Evolutionary conservation across 2,329 filamentous ascomycete species (phyloP).

Genomic region (Ambrosiella cleistominuta): DNA sequence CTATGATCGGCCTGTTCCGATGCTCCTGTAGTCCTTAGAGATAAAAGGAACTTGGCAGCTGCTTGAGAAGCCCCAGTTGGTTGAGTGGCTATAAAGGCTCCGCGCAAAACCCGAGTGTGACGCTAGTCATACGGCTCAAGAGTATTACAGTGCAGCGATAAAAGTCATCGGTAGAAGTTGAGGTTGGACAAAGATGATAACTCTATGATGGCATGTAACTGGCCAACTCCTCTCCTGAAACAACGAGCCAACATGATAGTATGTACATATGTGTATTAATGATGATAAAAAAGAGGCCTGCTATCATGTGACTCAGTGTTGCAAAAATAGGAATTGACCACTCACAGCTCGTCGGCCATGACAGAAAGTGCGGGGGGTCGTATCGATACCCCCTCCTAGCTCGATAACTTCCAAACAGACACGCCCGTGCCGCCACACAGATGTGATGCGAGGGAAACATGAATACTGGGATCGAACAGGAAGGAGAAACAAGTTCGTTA

Average conservation of each 20-base stretch:
- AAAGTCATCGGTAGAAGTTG: too few relatives aligned
- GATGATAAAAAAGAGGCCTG: background rate
- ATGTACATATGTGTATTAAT: conserved; percentile 6
- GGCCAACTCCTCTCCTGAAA: background rate
- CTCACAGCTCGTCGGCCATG: background rate
- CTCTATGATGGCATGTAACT: background rate
- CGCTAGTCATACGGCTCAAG: too few relatives aligned
- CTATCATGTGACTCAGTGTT: background rate
- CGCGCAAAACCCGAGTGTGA: too few relatives aligned
- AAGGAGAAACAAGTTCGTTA: background rate
- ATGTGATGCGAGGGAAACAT: background rate
- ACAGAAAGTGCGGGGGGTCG: background rate
- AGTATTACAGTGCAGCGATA: too few relatives aligned
- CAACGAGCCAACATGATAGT: background rate
- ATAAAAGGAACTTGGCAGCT: background rate
- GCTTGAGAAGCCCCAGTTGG: too few relatives aligned
- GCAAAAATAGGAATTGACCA: background rate
- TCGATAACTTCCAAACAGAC: background rate
- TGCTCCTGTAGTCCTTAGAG: background rate
- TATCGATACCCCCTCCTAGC: conserved; percentile 2
- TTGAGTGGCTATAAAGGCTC: too few relatives aligned
- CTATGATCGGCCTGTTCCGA: background rate
- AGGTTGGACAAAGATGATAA: too few relatives aligned
- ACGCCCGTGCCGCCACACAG: conserved; percentile 7
- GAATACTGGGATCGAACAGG: background rate